These are phyloP conservation scores for Anacardium occidentale DNA, from an alignment of 345 rosid genomes.

Conservation along the genomic window DNA sequence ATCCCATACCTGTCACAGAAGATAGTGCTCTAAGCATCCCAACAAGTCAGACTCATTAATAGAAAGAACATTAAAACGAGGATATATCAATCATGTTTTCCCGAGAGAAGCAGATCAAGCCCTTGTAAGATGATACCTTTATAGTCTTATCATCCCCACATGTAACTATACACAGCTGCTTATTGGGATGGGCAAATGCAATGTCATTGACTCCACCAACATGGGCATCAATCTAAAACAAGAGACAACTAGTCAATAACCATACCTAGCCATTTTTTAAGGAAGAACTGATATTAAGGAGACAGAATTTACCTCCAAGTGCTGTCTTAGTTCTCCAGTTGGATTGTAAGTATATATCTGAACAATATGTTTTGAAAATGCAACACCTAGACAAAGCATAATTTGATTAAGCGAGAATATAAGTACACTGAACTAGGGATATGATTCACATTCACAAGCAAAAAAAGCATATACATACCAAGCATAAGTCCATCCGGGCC, in stretches of 20 bases:
- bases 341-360: conserved; percentile 64
- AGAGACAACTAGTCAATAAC: conserved; percentile 8
- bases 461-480: conserved; percentile 31
- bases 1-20: conserved; percentile 47
- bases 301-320: conserved; percentile 45
- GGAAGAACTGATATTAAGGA: neutral
- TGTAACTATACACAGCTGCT: conserved; percentile 53
- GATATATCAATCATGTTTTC: neutral
- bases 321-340: conserved; percentile 45
- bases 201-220: conserved; percentile 59
- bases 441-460: neutral
- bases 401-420: neutral
- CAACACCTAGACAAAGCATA: conserved; percentile 50
- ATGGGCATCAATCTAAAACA: conserved; percentile 68
- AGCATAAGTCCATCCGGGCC: conserved; percentile 61
- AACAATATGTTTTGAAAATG: conserved; percentile 77
- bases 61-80: neutral
- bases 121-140: conserved; percentile 37
- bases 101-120: neutral
- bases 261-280: neutral
- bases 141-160: conserved; percentile 69
- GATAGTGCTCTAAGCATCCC: neutral
- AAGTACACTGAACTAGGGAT: neutral
- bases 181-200: conserved; percentile 56
- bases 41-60: neutral